Percentiles rank a stretch among this genome's conserved stretches.
Evolutionary conservation across 2,329 filamentous ascomycete genomes (phyloP).

Genomic region (Ploettnerulaceae sp.): DNA sequence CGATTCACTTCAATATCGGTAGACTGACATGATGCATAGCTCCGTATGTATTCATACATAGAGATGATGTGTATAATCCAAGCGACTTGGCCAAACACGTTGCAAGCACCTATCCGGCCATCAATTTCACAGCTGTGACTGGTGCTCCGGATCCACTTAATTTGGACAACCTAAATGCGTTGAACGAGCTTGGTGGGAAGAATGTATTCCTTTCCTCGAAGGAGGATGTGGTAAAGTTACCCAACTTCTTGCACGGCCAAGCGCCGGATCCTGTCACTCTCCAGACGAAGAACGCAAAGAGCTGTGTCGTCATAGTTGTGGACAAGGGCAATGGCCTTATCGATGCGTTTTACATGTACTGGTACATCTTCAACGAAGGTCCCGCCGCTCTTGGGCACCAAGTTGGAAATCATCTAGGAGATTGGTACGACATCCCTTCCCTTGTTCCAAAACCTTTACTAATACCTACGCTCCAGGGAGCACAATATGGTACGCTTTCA

Average conservation of each 20-base stretch:
- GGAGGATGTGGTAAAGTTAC: conserved; percentile 38
- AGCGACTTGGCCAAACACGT: conserved; percentile 43
- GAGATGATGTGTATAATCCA: conserved; percentile 42
- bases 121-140: conserved; percentile 37
- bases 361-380: conserved; percentile 29
- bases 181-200: conserved; percentile 38
- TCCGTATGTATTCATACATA: conserved; percentile 45
- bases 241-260: conserved; percentile 44
- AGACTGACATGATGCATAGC: conserved; percentile 34
- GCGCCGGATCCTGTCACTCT: conserved; percentile 43
- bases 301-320: conserved; percentile 67
- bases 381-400: conserved; percentile 18
- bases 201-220: conserved; percentile 44
- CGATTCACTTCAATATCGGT: background rate
- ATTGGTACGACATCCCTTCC: conserved; percentile 40
- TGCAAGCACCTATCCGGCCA: conserved; percentile 38
- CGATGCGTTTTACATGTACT: conserved; percentile 31
- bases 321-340: conserved; percentile 47
- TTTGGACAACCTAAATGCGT: conserved; percentile 41
- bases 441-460: background rate
- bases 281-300: conserved; percentile 40
- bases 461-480: conserved; percentile 45
- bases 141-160: conserved; percentile 36
- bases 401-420: conserved; percentile 48
- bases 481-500: conserved; percentile 88